These are phyloP conservation scores for Parasarocladium wereldwijsianum DNA, from an alignment of 2,329 filamentous ascomycete genomes.

Conservation along the genomic window DNA sequence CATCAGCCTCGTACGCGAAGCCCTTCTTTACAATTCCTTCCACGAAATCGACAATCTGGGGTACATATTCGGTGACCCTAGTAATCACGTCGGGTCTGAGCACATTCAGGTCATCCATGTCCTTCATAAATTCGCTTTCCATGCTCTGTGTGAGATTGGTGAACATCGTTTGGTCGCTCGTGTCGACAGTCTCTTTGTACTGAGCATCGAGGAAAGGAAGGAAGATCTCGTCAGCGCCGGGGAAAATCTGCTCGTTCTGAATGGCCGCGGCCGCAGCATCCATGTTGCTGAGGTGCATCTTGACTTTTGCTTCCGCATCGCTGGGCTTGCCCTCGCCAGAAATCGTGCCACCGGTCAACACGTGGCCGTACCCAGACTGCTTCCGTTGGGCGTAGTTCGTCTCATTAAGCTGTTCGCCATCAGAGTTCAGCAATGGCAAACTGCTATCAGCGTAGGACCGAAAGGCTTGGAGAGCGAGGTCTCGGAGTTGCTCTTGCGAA, in stretches of 20 bases:
- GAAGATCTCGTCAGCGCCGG: conserved; percentile 50
- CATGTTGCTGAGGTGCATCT: conserved; percentile 69
- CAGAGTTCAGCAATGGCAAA: conserved; percentile 33
- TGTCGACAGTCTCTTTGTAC: conserved; percentile 47
- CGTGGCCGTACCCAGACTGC: conserved; percentile 36
- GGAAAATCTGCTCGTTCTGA: conserved; percentile 32
- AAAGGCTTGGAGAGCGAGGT: conserved; percentile 38
- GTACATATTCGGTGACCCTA: conserved; percentile 83
- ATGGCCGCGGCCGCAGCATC: conserved; percentile 35
- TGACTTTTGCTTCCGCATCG: conserved; percentile 73
- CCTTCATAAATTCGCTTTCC: conserved; percentile 75
- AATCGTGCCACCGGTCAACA: conserved; percentile 40
- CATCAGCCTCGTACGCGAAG: conserved; percentile 69
- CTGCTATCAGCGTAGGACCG: conserved; percentile 39
- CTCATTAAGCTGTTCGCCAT: conserved; percentile 27
- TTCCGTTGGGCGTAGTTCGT: conserved; percentile 33
- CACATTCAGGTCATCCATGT: conserved; percentile 79
- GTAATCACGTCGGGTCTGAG: conserved; percentile 69
- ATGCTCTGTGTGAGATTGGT: conserved; percentile 74
- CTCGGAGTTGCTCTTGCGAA: conserved; percentile 27
- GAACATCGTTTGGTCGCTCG: conserved; percentile 57
- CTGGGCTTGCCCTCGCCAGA: conserved; percentile 45
- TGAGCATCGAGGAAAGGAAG: conserved; percentile 68
- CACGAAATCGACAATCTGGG: conserved; percentile 75
- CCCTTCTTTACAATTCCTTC: conserved; percentile 70